phyloP scores from a whole-genome alignment of 495 filamentous ascomycete species.

The Aspergillus homomorphus region DNA sequence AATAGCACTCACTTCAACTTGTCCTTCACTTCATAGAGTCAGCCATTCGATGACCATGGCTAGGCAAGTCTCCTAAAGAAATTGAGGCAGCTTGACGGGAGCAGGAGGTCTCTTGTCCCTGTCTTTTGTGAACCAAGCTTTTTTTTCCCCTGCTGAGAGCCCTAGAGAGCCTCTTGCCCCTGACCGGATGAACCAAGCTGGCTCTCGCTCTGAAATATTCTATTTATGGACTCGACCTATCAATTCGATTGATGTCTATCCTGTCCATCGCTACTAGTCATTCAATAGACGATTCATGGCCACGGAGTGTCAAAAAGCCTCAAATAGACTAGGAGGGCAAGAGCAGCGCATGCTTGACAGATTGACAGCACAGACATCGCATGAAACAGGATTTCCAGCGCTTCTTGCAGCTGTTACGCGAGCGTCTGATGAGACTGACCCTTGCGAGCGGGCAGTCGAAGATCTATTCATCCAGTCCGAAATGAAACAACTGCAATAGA shows the following conservation, averaged over 20 bases:
- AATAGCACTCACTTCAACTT: too few relatives aligned
- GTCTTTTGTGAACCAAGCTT: background rate
- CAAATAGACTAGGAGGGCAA: background rate
- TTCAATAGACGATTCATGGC: background rate
- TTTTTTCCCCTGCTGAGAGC: background rate
- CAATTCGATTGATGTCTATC: background rate
- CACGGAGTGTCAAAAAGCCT: background rate
- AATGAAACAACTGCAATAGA: constrained; percentile 1
- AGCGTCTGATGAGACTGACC: background rate
- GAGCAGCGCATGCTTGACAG: background rate
- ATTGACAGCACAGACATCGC: background rate
- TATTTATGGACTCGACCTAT: constrained; percentile 4
- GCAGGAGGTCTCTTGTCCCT: too few relatives aligned
- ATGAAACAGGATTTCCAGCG: background rate
- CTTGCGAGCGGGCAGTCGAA: background rate
- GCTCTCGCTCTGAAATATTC: background rate
- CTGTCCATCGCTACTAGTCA: background rate
- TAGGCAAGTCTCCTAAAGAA: too few relatives aligned
- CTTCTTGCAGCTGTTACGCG: background rate
- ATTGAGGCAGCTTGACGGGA: too few relatives aligned
- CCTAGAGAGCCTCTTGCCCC: constrained; percentile 1
- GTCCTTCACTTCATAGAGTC: too few relatives aligned
- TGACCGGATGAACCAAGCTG: background rate
- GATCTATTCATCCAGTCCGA: background rate
- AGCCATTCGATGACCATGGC: too few relatives aligned